Evolutionary conservation across 371 early-diverging fungal species (phyloP), one percentile per base, ranked within the genome.

Genomic region (Haplosporangium sp.): DNA sequence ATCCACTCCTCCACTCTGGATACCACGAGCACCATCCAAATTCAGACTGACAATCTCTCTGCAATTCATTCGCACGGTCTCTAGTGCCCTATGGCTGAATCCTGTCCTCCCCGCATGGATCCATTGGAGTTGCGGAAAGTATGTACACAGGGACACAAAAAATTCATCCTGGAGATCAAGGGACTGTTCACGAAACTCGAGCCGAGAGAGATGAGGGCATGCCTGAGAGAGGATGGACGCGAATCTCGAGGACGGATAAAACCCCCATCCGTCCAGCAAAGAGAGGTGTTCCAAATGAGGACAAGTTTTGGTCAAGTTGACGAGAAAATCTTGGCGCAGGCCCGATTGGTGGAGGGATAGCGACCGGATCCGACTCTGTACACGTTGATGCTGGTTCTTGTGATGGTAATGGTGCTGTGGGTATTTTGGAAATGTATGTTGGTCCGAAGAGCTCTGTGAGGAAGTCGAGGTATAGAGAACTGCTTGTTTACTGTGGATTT

Each of bases 91-190:
- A 0, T 58, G 66, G 57, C 72, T 77, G 40, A 77, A 77, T 38
- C 79, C 79, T 0, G 79, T 77, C 58, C 20, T 62, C 18, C 67
- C 61, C 9, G 72, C 77, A 70, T 76, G 77, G 47, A 70, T 62
- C 64, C 67, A 67, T 36, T 72, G 64, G 7, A 67, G 51, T 48
- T 54, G 45, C 14, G 79, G 71, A 38, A 72, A 56, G 12, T 64
- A 56, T 21, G 40, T 41, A 13, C 67, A 67, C 8, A 77, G 55
- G 8, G 67, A 63, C 10, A 60, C 45, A 61, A 72, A 77, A 38
- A 77, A 77, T 23, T 67, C 72, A 16, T 77, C 79, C 58, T 71
- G 68, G 23, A 77, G 79, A 56, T 77, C 79, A 13, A 64, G 13
- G 10, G 72, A 52, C 36, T 77, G 79, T 37, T 54, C 64, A 8